A percentile compares a stretch with the other conserved stretches of the same genome.
phyloP scores from a whole-genome alignment of 768 basidiomycete genomes.

The Serendipita indica region DNA sequence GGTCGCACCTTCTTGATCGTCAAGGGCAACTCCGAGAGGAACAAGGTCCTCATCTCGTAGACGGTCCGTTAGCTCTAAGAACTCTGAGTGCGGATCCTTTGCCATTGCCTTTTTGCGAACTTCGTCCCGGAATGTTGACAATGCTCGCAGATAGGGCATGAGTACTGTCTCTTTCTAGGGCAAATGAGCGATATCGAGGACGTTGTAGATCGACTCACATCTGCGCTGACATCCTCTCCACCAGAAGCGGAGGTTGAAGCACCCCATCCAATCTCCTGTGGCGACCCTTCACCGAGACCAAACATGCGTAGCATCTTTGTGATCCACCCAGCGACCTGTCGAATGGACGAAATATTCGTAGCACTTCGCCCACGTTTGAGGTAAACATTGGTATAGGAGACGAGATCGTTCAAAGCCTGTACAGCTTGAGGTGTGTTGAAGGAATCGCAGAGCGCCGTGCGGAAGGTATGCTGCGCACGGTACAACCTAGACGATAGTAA shows the following conservation, averaged over 20 bases:
- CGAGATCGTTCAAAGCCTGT: constrained; percentile 58
- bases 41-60: constrained; percentile 82
- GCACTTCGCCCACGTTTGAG: constrained; percentile 40
- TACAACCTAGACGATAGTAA: constrained; percentile 39
- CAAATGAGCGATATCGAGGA: constrained; percentile 8
- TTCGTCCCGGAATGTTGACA: constrained; percentile 85
- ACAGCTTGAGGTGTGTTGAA: constrained; percentile 89
- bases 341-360: constrained; percentile 48
- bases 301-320: constrained; percentile 49
- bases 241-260: constrained; percentile 31
- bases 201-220: constrained; percentile 35
- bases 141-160: constrained; percentile 73
- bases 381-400: constrained; percentile 79
- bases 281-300: constrained; percentile 59
- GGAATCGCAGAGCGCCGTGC: constrained; percentile 81
- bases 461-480: constrained; percentile 61
- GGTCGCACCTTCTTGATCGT: constrained; percentile 77
- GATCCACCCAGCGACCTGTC: constrained; percentile 34
- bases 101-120: constrained; percentile 70
- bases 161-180: constrained; percentile 46
- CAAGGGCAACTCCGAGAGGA: constrained; percentile 87
- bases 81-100: constrained; percentile 28
- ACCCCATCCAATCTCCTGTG: constrained; percentile 73
- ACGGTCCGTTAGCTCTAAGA: constrained; percentile 74
- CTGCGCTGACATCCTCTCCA: constrained; percentile 22